Evolutionary conservation across 2,329 filamentous ascomycete genomes (phyloP), one percentile per base, ranked within the genome.

Genomic region (Aspergillus japonicus): DNA sequence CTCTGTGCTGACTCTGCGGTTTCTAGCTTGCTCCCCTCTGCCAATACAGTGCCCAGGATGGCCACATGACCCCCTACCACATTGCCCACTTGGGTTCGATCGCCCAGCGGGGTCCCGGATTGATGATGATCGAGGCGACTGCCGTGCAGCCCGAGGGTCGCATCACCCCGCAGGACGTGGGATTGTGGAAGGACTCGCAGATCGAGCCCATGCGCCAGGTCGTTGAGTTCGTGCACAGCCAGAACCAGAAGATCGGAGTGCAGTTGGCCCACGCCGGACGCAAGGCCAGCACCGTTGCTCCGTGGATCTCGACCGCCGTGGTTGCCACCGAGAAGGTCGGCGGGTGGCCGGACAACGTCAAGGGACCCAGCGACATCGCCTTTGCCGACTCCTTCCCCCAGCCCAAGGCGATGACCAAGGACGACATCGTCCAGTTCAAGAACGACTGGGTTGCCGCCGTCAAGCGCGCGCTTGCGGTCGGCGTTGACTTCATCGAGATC

Each of bases 151-250:
- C 90, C 5, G 87, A 93, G 66, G 92, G 92, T 29, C 85, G 93
- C 57, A 96, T 96, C 79, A 89, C 90, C 0, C 91, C 92, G 0
- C 60, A 72, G 47, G 69, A 72, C 52, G 54, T 68, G 14, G 73
- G 93, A 0, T 78, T 97, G 7, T 97, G 92, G 93, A 82, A 89
- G 63, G 93, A 96, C 73, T 86, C 83, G 35, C 93, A 97, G 74
- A 88, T 93, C 61, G 87, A 83, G 63, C 87, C 88, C 0, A 78
- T 96, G 59, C 66, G 68, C 19, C 83, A 85, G 60, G 83, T 94
- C 50, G 85, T 88, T 39, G 90, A 96, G 62, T 96, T 92, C 63
- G 85, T 89, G 2, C 92, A 96, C 78, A 86, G 84, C 26, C 92
- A 96, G 75, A 84, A 83, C 71, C 87, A 92, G 69, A 86, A 89